Evolutionary conservation across 768 basidiomycete genomes (phyloP).

Genomic region (Rhodotorula toruloides): DNA sequence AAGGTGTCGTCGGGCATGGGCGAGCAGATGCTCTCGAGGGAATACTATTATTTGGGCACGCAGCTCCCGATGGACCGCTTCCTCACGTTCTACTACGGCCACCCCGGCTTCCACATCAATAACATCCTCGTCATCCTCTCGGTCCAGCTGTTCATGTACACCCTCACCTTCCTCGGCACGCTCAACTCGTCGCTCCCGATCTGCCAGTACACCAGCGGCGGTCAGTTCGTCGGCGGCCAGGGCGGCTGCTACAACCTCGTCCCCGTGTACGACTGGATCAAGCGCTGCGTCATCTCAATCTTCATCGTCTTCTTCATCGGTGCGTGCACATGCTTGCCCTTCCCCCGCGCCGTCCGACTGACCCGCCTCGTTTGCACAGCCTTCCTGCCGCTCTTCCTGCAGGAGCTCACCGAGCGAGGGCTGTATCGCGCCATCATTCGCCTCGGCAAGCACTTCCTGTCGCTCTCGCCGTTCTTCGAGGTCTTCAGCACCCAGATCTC

Average conservation of each 20-base stretch:
- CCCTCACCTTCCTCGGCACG: conserved; percentile 90
- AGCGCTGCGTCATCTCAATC: conserved; percentile 92
- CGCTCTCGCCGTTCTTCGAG: conserved; percentile 91
- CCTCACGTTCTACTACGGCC: conserved; percentile 99
- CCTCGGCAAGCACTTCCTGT: conserved; percentile 86
- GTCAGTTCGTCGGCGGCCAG: conserved; percentile 69
- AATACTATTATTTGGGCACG: conserved; percentile 97
- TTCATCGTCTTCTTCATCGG: conserved; percentile 90
- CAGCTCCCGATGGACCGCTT: conserved; percentile 97
- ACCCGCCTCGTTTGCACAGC: conserved; percentile 59
- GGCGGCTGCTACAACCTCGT: conserved; percentile 88
- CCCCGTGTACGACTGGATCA: conserved; percentile 92
- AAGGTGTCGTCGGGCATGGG: conserved; percentile 99
- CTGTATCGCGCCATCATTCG: conserved; percentile 86
- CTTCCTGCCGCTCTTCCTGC: conserved; percentile 42
- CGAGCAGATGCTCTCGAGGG: conserved; percentile 97
- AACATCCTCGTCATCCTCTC: conserved; percentile 98
- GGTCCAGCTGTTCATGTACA: conserved; percentile 89
- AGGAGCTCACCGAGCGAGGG: conserved; percentile 92
- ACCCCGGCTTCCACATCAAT: conserved; percentile 99
- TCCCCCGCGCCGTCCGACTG: conserved; percentile 83
- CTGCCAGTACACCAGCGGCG: conserved; percentile 69
- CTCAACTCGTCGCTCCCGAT: conserved; percentile 73
- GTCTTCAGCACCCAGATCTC: conserved; percentile 98
- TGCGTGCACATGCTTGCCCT: conserved; percentile 30